Evolutionary conservation across 805 yeast genomes (phyloP), one percentile per base, ranked within the genome.

Genomic region (Hanseniaspora hatyaiensis): DNA sequence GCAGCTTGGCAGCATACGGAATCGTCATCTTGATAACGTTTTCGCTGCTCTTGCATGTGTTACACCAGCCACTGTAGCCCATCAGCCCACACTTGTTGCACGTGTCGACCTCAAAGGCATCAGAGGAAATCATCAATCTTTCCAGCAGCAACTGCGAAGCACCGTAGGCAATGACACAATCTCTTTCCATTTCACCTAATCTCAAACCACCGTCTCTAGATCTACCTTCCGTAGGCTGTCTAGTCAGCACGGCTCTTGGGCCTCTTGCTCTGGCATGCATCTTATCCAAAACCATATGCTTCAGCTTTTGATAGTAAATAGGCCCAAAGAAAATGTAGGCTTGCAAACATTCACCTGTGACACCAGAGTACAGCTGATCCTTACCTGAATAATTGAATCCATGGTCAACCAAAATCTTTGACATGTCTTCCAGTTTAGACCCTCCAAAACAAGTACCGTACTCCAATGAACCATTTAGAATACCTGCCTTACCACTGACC

Each of bases 231-330:
- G 97, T 89, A 15, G 97, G 98, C 67, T 92, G 98, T 66, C 98
- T 79, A 8, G 98, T 92, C 51, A 92, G 72, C 11, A 92, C 97
- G 0, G 98, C 98, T 57, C 97, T 78, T 49, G 98, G 98, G 45
- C 98, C 98, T 64, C 98, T 78, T 2, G 98, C 96, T 73, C 98
- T 83, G 1, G 98, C 98, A 61, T 92, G 98, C 98, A 92, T 92
- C 67, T 92, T 92, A 67, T 92, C 98, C 66, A 92, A 65, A 40
- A 92, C 98, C 98, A 92, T 92, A 66, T 92, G 98, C 73, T 92
- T 92, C 72, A 92, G 77, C 62, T 92, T 92, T 67, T 92, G 98
- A 65, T 92, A 92, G 65, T 92, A 92, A 55, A 92, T 92, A 16
- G 98, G 98, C 1, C 98, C 98, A 65, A 92, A 92, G 77, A 92